Conservation (phyloP, 2,329 filamentous ascomycete species). For the Calonectria crousiana region DNA sequence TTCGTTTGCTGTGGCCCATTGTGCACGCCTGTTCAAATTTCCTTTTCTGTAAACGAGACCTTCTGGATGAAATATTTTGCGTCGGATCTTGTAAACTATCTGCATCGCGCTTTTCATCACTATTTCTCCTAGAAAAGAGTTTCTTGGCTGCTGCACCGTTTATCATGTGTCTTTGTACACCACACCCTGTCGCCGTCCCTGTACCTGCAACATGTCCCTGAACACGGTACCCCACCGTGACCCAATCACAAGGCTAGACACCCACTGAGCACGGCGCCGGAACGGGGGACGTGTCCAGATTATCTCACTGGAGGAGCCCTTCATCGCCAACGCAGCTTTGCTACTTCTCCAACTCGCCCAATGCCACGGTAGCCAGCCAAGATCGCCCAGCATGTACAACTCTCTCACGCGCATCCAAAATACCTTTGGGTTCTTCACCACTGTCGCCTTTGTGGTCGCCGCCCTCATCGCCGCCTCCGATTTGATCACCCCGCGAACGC, state of each 20-base stretch:
- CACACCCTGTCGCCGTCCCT: neutral
- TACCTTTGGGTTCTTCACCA: constrained; percentile 98
- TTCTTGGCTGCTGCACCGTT: neutral
- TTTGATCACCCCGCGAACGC: constrained; percentile 76
- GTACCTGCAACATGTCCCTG: neutral
- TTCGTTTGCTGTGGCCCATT: neutral
- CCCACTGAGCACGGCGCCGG: constrained; percentile 27
- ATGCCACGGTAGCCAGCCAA: constrained; percentile 31
- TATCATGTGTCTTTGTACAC: neutral
- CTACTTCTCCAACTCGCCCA: constrained; percentile 19
- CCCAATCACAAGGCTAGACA: constrained; percentile 42
- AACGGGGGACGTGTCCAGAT: constrained; percentile 35
- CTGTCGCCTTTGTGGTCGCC: constrained; percentile 86
- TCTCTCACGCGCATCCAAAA: constrained; percentile 87
- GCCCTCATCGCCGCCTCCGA: constrained; percentile 85
- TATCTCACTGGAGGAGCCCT: constrained; percentile 33
- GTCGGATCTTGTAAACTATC: neutral
- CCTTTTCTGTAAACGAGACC: neutral
- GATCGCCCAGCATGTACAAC: constrained; percentile 79
- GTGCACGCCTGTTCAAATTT: neutral
- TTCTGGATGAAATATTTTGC: neutral
- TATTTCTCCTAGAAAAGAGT: neutral
- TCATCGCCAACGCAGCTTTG: constrained; percentile 23
- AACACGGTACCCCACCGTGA: constrained; percentile 27
- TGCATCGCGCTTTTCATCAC: neutral